Conservation (phyloP, 1,139 yeast genomes). For the Torulaspora pretoriensis region DNA sequence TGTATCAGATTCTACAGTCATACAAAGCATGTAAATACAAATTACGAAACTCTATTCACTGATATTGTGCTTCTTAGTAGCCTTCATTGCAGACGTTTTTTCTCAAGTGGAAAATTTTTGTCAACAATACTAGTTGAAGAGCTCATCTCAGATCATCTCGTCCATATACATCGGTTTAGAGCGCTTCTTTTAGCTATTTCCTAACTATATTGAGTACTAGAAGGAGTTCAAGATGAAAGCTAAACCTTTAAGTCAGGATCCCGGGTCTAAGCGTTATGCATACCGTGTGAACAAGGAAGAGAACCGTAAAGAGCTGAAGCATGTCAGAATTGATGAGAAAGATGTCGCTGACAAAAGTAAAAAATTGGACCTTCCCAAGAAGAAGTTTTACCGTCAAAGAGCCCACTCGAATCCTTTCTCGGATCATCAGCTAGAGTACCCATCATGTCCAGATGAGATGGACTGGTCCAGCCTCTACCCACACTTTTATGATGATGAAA, state of each 20-base stretch:
- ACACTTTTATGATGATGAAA: constrained; percentile 42
- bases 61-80: not conserved
- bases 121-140: not conserved
- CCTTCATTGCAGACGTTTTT: not conserved
- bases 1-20: constrained; percentile 5
- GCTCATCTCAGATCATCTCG: constrained; percentile 16
- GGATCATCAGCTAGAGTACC: constrained; percentile 89
- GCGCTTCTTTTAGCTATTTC: not conserved
- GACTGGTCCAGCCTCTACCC: constrained; percentile 83
- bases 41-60: not conserved
- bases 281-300: constrained; percentile 37
- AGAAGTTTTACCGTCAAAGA: constrained; percentile 88
- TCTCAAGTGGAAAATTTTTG: constrained; percentile 11
- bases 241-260: constrained; percentile 25
- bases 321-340: constrained; percentile 35
- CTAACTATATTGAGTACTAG: too few relatives aligned
- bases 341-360: constrained; percentile 17
- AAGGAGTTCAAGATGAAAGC: constrained; percentile 21
- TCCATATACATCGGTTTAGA: not conserved
- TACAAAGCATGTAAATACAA: constrained; percentile 5
- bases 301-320: constrained; percentile 40
- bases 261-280: constrained; percentile 33
- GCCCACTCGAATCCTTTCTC: constrained; percentile 98
- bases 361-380: constrained; percentile 60
- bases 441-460: constrained; percentile 75